Evolutionary conservation across 768 basidiomycete species (phyloP), one percentile per base, ranked within the genome.

Genomic region (Mrakia hoshinonis): DNA sequence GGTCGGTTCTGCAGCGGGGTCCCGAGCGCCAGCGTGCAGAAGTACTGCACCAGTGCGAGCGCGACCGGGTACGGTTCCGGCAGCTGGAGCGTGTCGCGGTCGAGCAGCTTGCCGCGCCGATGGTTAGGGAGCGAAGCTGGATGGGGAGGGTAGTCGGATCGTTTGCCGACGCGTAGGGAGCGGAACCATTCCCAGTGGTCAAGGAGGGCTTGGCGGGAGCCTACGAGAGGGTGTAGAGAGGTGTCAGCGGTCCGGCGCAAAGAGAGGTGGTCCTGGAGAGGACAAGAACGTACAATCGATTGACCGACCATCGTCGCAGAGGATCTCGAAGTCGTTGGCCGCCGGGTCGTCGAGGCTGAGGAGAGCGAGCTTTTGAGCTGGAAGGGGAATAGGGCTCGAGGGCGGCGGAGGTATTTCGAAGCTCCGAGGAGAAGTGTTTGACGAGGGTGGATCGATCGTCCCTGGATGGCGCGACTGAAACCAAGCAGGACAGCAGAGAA

Each of bases 1-100:
- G 58, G 58, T 20, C 36, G 58, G 75, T 92, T 91, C 78, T 98
- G 95, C 52, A 96, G 83, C 7, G 91, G 90, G 0, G 95, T 98
- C 66, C 91, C 82, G 39, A 98, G 84, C 0, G 89, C 85, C 63
- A 88, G 83, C 0, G 93, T 87, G 81, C 97, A 95, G 74, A 98
- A 86, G 81, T 96, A 98, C 79, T 98, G 93, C 74, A 98, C 79
- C 63, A 97, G 81, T 12, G 93, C 95, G 66, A 93, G 81, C 1
- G 89, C 88, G 75, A 96, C 87, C 0, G 92, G 87, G 77, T 91
- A 95, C 2, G 92, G 87, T 76, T 96, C 93, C 2, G 92, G 91
- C 29, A 98, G 83, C 73, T 87, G 82, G 70, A 98, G 85, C 13
- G 86, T 80, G 63, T 61, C n/a, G 18, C 58, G 58, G 15, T 22